Conservation (phyloP, 495 filamentous ascomycete genomes). For the Aspergillus kassunensis region DNA sequence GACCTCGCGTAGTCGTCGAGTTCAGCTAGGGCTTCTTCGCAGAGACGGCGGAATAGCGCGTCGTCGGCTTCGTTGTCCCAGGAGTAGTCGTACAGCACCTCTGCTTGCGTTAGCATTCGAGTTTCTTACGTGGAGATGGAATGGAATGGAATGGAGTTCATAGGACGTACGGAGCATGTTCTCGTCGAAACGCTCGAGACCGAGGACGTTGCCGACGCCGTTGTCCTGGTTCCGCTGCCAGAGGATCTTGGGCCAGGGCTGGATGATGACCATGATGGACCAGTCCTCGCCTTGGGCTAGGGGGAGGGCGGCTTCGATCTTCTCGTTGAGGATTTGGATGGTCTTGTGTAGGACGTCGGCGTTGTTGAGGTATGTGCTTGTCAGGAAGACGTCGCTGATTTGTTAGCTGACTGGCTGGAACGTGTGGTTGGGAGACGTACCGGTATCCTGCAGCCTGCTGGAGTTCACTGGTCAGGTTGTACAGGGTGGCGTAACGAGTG, state of each 20-base stretch:
- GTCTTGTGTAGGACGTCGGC: conserved; percentile 12
- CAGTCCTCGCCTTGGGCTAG: conserved; percentile 11
- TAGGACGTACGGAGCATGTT: conserved; percentile 20
- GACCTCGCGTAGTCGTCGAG: conserved; percentile 22
- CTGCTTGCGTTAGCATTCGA: neutral
- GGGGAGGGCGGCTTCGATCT: conserved; percentile 17
- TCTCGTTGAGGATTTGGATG: conserved; percentile 15
- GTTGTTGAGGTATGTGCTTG: conserved; percentile 17
- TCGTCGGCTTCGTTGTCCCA: conserved; percentile 20
- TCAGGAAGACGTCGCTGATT: conserved; percentile 18
- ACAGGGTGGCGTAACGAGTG: conserved; percentile 12
- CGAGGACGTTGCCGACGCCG: conserved; percentile 24
- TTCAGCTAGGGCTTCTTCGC: conserved; percentile 8
- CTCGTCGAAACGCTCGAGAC: conserved; percentile 22
- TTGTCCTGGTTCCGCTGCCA: conserved; percentile 11
- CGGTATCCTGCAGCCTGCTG: conserved; percentile 16
- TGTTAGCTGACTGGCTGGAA: neutral
- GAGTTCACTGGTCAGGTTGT: conserved; percentile 16
- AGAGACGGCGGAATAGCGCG: conserved; percentile 16
- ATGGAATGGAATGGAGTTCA: neutral
- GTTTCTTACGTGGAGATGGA: no score
- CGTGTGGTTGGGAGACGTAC: neutral
- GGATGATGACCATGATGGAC: conserved; percentile 18
- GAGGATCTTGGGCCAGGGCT: conserved; percentile 22
- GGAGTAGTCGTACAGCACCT: conserved; percentile 21